phyloP scores from a whole-genome alignment of 352 stramenopile species.

The Phytopythium ostracodes region DNA sequence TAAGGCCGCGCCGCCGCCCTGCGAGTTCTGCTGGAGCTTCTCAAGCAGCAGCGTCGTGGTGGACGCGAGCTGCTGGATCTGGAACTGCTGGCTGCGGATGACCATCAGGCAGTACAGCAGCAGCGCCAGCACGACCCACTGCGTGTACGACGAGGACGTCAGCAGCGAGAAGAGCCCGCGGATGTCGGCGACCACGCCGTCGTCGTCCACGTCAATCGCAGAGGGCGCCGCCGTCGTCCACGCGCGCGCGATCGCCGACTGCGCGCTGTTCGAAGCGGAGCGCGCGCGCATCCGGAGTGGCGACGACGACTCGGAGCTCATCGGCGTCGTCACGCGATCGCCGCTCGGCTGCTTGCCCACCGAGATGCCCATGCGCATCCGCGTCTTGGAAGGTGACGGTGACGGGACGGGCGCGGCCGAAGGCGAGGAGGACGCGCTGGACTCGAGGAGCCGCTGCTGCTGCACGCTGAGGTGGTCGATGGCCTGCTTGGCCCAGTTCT shows the following conservation, averaged over 20 bases:
- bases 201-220: neutral
- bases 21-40: slow-evolving; percentile 13
- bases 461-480: slow-evolving; percentile 42
- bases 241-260: slow-evolving; percentile 5
- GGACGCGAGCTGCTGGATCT: slow-evolving; percentile 38
- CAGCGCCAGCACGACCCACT: slow-evolving; percentile 30
- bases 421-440: neutral
- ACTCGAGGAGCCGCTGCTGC: slow-evolving; percentile 14
- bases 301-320: neutral
- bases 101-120: slow-evolving; percentile 34
- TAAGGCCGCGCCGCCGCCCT: slow-evolving; percentile 12
- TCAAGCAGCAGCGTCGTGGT: slow-evolving; percentile 34
- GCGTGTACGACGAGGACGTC: slow-evolving; percentile 14
- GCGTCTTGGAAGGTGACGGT: neutral
- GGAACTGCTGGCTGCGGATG: slow-evolving; percentile 31
- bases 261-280: slow-evolving; percentile 1
- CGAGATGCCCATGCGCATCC: slow-evolving; percentile 1
- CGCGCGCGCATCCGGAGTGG: neutral
- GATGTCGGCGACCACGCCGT: slow-evolving; percentile 2
- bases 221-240: slow-evolving; percentile 3
- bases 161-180: slow-evolving; percentile 4
- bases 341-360: neutral
- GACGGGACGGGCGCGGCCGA: neutral
- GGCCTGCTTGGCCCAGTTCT: slow-evolving; percentile 52
- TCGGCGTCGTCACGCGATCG: neutral